phyloP scores from a whole-genome alignment of 1,284 basidiomycete species.

The Fomes fomentarius region DNA sequence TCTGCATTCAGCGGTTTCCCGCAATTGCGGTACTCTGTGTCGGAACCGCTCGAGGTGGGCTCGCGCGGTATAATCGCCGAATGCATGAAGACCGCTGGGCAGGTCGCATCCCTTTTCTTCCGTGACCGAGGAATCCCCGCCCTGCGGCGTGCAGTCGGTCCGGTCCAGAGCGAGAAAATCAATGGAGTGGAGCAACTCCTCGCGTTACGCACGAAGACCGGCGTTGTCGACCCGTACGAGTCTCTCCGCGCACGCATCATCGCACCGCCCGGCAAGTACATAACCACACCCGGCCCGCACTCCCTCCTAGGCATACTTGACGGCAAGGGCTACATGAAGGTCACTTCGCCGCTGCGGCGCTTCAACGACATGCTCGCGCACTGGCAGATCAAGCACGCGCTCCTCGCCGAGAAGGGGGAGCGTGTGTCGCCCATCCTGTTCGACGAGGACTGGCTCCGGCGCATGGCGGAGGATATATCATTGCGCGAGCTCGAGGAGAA shows the following conservation, averaged over 20 bases:
- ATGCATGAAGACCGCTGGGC: conserved; percentile 83
- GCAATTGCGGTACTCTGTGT: conserved; percentile 49
- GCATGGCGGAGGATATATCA: conserved; percentile 26
- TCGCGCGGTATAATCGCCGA: conserved; percentile 72
- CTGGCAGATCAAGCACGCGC: conserved; percentile 91
- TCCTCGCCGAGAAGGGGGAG: conserved; percentile 45
- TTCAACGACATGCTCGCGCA: conserved; percentile 86
- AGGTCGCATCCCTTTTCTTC: conserved; percentile 78
- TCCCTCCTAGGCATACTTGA: conserved; percentile 71
- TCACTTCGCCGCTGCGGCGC: conserved; percentile 88
- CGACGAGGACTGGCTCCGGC: conserved; percentile 43
- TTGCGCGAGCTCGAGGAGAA: conserved; percentile 34
- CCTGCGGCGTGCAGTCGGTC: conserved; percentile 60
- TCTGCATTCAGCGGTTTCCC: conserved; percentile 61
- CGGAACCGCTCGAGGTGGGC: conserved; percentile 38
- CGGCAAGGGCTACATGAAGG: conserved; percentile 80
- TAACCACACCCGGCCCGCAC: conserved; percentile 63
- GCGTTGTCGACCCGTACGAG: conserved; percentile 43
- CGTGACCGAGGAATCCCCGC: conserved; percentile 64
- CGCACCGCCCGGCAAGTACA: conserved; percentile 46
- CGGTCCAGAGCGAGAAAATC: conserved; percentile 16
- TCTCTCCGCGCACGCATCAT: conserved; percentile 38
- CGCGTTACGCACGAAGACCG: conserved; percentile 43
- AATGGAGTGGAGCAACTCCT: conserved; percentile 28
- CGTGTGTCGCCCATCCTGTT: conserved; percentile 41